Percentiles rank a stretch among this genome's conserved stretches.
phyloP scores from a whole-genome alignment of 495 filamentous ascomycete species.

The Wilcoxina mikolae region DNA sequence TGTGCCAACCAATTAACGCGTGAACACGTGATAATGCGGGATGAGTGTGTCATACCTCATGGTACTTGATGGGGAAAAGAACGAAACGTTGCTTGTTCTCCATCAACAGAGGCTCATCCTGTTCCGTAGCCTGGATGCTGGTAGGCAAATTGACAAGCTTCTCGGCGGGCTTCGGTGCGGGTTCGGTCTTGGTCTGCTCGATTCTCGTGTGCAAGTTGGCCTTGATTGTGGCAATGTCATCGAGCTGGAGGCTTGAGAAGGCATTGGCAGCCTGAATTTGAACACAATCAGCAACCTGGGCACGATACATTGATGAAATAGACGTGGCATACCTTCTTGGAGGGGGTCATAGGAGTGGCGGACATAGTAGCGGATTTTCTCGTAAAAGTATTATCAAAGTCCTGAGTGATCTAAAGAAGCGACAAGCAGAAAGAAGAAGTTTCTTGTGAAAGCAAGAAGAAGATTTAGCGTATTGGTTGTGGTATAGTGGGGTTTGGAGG shows the following conservation, averaged over 20 bases:
- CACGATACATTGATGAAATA: too few species aligned
- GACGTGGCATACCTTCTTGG: slow-evolving; percentile 56
- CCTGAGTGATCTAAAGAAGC: too few species aligned
- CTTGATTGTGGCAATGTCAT: slow-evolving; percentile 61
- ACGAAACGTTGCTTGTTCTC: slow-evolving; percentile 97
- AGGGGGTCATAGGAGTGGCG: slow-evolving; percentile 54
- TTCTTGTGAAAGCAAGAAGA: too few species aligned
- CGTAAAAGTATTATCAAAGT: too few species aligned
- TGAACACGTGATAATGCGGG: slow-evolving; percentile 20
- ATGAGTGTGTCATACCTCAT: slow-evolving; percentile 69
- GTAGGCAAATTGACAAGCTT: slow-evolving; percentile 17
- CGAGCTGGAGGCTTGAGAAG: slow-evolving; percentile 79
- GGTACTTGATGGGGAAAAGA: slow-evolving; percentile 97
- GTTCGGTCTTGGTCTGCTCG: slow-evolving; percentile 37
- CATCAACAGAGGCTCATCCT: slow-evolving; percentile 82
- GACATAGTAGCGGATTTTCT: slow-evolving; percentile 42
- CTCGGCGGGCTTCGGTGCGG: slow-evolving; percentile 38
- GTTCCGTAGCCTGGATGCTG: slow-evolving; percentile 47
- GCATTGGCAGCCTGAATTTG: slow-evolving; percentile 58
- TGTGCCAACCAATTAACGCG: slow-evolving; percentile 30
- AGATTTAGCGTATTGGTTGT: too few species aligned
- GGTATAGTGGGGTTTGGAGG: too few species aligned
- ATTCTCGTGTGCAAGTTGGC: slow-evolving; percentile 58
- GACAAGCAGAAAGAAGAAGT: too few species aligned
- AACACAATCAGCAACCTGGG: slow-evolving; percentile 20